Base-by-base conservation (phyloP, 1,284 basidiomycete species). In the Trametes hirsuta region DNA sequence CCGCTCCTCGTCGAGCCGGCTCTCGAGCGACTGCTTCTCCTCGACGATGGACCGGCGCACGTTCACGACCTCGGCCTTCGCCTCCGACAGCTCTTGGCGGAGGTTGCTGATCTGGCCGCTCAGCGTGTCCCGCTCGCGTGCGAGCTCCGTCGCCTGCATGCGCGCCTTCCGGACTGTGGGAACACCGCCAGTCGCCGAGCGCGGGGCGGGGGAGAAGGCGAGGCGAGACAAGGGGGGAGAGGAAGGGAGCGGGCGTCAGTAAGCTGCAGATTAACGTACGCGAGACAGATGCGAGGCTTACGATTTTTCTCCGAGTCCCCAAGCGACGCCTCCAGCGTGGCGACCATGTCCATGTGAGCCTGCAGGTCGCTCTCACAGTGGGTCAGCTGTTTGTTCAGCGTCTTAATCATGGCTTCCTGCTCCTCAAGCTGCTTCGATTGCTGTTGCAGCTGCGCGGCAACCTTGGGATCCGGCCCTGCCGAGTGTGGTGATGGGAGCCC, bases 311-410 rank as follows among this genome's bases (percentile, higher is more conserved):
- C 94, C 25, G 92, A 91, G 69, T 95, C 94, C 57, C 90, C 90
- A 44, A 96, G 79, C 36, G 92, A 92, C 41, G 86, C 85, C 76
- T 95, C 93, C 25, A 95, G 80, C 18, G 88, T 90, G 61, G 79
- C 84, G 62, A 95, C 93, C 57, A 96, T 84, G 72, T 97, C 93
- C 82, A 95, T 94, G 72, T 96, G 94, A 52, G 92, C 90, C 69
- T 95, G 92, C 60, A 97, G 79, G 74, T 97, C 94, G 62, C 83
- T 87, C 76, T 97, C 94, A 72, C 94, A 95, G 73, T 96, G 94
- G 35, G 87, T 87, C 55, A 97, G 76, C 75, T 95, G 94, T 75
- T 95, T 94, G 76, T 94, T 94, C 58, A 97, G 83, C 36, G 90
- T 95, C 77, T 93, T 91, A 78, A 97, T 94, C 90, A 92, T 93